Percentiles rank a stretch among this genome's conserved stretches.
Conservation (phyloP, 2,329 filamentous ascomycete species). For the Scopulariopsis brevicaulis region DNA sequence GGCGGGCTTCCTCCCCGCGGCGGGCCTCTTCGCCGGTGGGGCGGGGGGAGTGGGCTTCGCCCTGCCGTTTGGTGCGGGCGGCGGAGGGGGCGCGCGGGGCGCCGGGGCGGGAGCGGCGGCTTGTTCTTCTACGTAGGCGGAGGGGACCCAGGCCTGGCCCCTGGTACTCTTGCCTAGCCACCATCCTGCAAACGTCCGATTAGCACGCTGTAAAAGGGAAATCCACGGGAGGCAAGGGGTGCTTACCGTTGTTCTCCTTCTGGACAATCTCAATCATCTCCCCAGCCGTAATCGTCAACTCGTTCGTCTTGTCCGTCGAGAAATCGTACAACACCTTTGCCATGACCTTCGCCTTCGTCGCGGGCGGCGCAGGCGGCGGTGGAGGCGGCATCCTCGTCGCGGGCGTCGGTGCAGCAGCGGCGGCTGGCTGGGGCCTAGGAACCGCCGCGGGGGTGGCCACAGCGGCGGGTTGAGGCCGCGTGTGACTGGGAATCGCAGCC, state of each 20-base stretch:
- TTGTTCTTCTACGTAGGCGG: constrained; percentile 86
- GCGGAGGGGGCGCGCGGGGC: constrained; percentile 55
- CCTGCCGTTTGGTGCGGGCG: constrained; percentile 23
- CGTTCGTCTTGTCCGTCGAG: constrained; percentile 69
- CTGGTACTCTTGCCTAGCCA: constrained; percentile 72
- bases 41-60: constrained; percentile 63
- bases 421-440: constrained; percentile 8
- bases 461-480: constrained; percentile 8
- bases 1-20: constrained; percentile 58
- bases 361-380: constrained; percentile 56
- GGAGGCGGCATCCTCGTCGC: constrained; percentile 43
- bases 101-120: constrained; percentile 42
- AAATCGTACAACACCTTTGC: constrained; percentile 94
- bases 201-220: constrained; percentile 20
- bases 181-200: constrained; percentile 57
- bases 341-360: constrained; percentile 50
- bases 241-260: constrained; percentile 86
- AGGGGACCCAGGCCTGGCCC: constrained; percentile 86
- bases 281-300: constrained; percentile 68
- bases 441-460: not conserved
- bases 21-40: constrained; percentile 72
- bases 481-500: constrained; percentile 15
- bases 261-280: constrained; percentile 84
- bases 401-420: constrained; percentile 24
- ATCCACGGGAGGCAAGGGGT: constrained; percentile 9